Evolutionary conservation across 306 rosid genomes (phyloP), one percentile per base, ranked within the genome.

Genomic region (Dryas alaskensis): DNA sequence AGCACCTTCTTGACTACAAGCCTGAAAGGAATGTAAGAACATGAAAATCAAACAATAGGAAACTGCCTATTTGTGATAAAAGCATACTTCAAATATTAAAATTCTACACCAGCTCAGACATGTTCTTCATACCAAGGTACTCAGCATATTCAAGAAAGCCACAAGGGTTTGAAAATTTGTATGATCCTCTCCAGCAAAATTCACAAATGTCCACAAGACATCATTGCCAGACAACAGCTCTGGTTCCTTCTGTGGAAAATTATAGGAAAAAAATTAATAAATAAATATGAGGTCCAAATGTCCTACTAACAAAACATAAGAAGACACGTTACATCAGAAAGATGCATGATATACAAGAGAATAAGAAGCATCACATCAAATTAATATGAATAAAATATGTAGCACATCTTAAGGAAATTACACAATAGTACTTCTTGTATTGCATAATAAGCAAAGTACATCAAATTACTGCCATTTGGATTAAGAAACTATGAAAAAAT

Each of bases 111-210:
- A 77, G 66, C 16, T 49, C 27, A 77, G 60, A 79, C 69, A 60
- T 22, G 42, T 5, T 53, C 48, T 73, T 50, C 78, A 60, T 86
- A 94, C 98, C 95, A 94, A 86, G 82, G 96, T 91, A 86, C 97
- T 91, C 77, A 94, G 85, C 98, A 91, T 88, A 79, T 91, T 91
- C 90, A 94, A 82, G 92, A 94, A 94, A 47, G 97, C 97, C 64
- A 87, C 97, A 40, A 94, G 94, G 1, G 96, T 94, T 63, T 88
- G 96, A 73, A 91, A 94, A 84, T 91, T 94, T 22, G 96, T 88
- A 76, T 91, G 98, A 81, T 94, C 98, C 82, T 94, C 98, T 60
- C 98, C 98, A 80, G 98, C 92, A 84, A 94, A 94, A 76, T 87
- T 94, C 73, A 89, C 98, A 88, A 94, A 94, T 58, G 97, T 94